These are phyloP conservation scores for Penicillium sp. DNA, from an alignment of 2,329 filamentous ascomycete species.

Conservation along the genomic window DNA sequence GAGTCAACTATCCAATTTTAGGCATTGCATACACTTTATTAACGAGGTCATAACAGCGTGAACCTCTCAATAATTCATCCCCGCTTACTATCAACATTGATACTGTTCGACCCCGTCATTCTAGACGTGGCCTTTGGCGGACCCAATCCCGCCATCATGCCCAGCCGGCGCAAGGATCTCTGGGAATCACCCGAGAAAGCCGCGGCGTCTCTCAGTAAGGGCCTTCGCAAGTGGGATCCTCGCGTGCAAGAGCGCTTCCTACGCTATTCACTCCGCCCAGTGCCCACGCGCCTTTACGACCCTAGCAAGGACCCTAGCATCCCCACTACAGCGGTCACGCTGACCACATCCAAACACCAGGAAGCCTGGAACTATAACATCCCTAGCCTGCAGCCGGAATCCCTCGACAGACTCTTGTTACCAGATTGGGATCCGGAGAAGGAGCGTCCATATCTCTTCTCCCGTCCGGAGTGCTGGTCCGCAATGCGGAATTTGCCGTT, in stretches of 20 bases:
- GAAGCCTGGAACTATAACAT: constrained; percentile 2
- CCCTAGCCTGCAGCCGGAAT: background rate
- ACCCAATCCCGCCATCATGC: background rate
- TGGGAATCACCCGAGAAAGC: background rate
- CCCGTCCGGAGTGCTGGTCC: constrained; percentile 18
- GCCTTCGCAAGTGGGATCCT: constrained; percentile 15
- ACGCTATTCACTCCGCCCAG: constrained; percentile 8
- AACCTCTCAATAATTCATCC: constrained; percentile 5
- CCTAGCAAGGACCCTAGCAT: constrained; percentile 7
- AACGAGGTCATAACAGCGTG: background rate
- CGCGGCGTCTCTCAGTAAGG: constrained; percentile 9
- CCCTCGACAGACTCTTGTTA: background rate
- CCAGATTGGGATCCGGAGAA: constrained; percentile 12
- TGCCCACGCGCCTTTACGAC: constrained; percentile 18
- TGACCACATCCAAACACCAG: constrained; percentile 17
- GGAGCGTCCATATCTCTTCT: constrained; percentile 14
- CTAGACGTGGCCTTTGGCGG: background rate
- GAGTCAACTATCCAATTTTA: background rate
- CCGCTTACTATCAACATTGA: background rate
- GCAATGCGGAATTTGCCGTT: constrained; percentile 19
- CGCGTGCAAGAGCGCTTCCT: constrained; percentile 13
- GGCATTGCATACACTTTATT: background rate
- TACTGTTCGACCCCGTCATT: constrained; percentile 3
- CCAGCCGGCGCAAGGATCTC: background rate
- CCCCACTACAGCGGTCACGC: constrained; percentile 14